Evolutionary conservation across 2,329 filamentous ascomycete species (phyloP).

Genomic region (Botrytis medusae): DNA sequence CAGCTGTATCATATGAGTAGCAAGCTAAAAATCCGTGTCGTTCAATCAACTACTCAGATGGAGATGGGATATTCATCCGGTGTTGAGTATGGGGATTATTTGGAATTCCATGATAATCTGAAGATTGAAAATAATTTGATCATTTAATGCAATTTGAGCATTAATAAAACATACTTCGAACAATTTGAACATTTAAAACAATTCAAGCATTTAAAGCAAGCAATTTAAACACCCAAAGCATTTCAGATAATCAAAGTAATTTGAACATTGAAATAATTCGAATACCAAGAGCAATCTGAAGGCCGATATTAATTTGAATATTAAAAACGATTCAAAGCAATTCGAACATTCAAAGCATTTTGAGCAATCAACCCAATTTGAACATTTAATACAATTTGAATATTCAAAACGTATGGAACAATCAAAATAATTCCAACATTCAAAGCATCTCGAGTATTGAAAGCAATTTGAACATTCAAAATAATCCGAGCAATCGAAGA

Average conservation of each 20-base stretch:
- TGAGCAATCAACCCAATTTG: background rate
- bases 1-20: background rate
- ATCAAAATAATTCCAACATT: background rate
- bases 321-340: background rate
- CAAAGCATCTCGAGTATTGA: background rate
- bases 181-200: background rate
- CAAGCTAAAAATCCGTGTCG: background rate
- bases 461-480: background rate
- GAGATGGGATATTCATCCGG: background rate
- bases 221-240: background rate
- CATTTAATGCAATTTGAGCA: background rate
- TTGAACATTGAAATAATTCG: background rate
- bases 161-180: background rate
- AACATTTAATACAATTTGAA: background rate
- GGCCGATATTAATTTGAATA: background rate
- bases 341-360: too few species aligned
- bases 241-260: background rate
- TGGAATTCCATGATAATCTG: background rate
- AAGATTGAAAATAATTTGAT: background rate
- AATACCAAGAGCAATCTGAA: too few species aligned
- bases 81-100: background rate
- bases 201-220: background rate
- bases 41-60: background rate
- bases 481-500: background rate
- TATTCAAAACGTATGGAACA: background rate